Conservation (phyloP, 371 early-diverging fungal species). For the Mortierella sp. region DNA sequence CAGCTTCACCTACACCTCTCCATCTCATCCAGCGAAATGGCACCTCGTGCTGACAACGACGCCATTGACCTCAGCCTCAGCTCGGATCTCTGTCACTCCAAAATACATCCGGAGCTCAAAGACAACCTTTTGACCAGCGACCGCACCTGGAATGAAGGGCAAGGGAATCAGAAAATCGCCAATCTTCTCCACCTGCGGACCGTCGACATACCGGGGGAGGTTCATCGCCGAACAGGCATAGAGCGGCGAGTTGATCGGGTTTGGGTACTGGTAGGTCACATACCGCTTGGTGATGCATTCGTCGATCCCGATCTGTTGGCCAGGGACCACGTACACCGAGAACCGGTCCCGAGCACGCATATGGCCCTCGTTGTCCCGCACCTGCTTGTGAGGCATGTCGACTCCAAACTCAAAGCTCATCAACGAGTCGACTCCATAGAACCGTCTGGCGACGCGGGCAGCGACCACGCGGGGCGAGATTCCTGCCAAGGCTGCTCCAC, state of each 20-base stretch:
- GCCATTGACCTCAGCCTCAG: slow-evolving; percentile 69
- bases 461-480: slow-evolving; percentile 25
- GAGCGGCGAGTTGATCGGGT: slow-evolving; percentile 66
- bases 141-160: slow-evolving; percentile 60
- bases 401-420: slow-evolving; percentile 32
- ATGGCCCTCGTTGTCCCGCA: slow-evolving; percentile 23
- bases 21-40: slow-evolving; percentile 37
- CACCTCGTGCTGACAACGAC: slow-evolving; percentile 56
- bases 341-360: slow-evolving; percentile 61
- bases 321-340: slow-evolving; percentile 70
- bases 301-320: slow-evolving; percentile 67
- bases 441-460: slow-evolving; percentile 39
- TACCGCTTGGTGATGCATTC: slow-evolving; percentile 66
- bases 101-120: slow-evolving; percentile 67
- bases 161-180: slow-evolving; percentile 71
- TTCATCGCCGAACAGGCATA: slow-evolving; percentile 64
- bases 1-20: neutral
- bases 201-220: slow-evolving; percentile 66
- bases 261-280: slow-evolving; percentile 64
- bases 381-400: slow-evolving; percentile 28
- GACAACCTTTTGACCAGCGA: slow-evolving; percentile 20
- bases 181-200: slow-evolving; percentile 63
- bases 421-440: slow-evolving; percentile 46
- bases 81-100: slow-evolving; percentile 71
- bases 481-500: slow-evolving; percentile 51